Evolutionary conservation across 176 grass and related monocot species (phyloP).

Genomic region (Eleusine indica): DNA sequence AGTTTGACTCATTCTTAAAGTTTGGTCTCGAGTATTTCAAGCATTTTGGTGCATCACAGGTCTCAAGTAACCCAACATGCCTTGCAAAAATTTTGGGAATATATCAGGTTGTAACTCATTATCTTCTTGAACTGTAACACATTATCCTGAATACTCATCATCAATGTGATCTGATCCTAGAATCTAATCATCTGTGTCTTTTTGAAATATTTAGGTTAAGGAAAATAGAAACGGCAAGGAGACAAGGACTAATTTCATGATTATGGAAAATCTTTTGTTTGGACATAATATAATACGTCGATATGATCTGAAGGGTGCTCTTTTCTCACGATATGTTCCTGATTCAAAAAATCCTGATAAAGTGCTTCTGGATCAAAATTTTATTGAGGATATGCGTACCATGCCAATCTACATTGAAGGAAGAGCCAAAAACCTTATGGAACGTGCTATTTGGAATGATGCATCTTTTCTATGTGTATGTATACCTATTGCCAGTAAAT

Average conservation of each 20-base stretch:
- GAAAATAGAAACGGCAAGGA: slow-evolving; percentile 78
- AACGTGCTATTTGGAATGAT: slow-evolving; percentile 94
- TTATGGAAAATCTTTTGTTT: slow-evolving; percentile 97
- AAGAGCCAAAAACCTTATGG: slow-evolving; percentile 72
- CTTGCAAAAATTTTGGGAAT: slow-evolving; percentile 92
- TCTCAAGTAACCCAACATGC: slow-evolving; percentile 66
- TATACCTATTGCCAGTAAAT: slow-evolving; percentile 38
- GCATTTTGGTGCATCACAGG: slow-evolving; percentile 64
- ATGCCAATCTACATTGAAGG: slow-evolving; percentile 83
- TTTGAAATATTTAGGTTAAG: slow-evolving; percentile 55
- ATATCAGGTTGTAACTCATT: slow-evolving; percentile 69
- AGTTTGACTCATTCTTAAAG: slow-evolving; percentile 91
- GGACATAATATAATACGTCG: slow-evolving; percentile 65
- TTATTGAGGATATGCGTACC: slow-evolving; percentile 82
- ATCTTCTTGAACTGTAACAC: slow-evolving; percentile 18
- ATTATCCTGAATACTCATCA: slow-evolving; percentile 1
- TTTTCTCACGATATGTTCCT: slow-evolving; percentile 62
- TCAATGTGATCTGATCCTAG: slow-evolving; percentile 1
- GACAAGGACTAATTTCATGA: slow-evolving; percentile 75
- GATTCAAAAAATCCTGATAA: slow-evolving; percentile 55
- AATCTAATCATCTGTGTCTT: slow-evolving; percentile 38
- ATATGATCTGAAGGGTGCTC: slow-evolving; percentile 95
- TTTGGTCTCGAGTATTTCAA: slow-evolving; percentile 94
- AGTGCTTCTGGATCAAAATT: slow-evolving; percentile 91
- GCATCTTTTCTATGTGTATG: slow-evolving; percentile 87